Evolutionary conservation across 1,284 basidiomycete genomes (phyloP).

Genomic region (Mycosarcoma mackinlayi): DNA sequence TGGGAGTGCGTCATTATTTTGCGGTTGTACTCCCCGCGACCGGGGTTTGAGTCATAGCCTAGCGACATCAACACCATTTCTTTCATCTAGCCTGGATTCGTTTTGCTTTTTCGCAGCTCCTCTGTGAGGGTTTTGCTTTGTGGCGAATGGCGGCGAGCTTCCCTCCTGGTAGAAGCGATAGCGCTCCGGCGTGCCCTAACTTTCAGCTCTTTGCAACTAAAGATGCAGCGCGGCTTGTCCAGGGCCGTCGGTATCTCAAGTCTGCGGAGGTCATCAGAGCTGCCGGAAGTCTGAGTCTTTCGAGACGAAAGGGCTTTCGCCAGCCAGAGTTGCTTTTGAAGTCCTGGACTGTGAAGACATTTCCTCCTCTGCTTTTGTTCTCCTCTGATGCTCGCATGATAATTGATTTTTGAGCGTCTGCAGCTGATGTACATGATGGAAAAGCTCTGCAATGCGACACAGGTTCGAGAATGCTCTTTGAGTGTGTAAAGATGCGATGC

Average conservation of each 20-base stretch:
- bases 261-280: slow-evolving; percentile 40
- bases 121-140: slow-evolving; percentile 10
- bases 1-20: slow-evolving; percentile 17
- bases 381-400: too few species aligned
- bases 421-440: too few species aligned
- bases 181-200: slow-evolving; percentile 21
- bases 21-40: slow-evolving; percentile 37
- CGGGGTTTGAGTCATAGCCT: slow-evolving; percentile 60
- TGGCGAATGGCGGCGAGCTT: slow-evolving; percentile 22
- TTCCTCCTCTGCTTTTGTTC: background rate
- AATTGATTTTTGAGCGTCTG: too few species aligned
- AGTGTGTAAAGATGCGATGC: too few species aligned
- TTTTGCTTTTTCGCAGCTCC: slow-evolving; percentile 7
- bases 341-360: slow-evolving; percentile 48
- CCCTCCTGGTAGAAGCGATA: slow-evolving; percentile 20
- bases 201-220: slow-evolving; percentile 25
- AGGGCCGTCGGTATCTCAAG: slow-evolving; percentile 12
- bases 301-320: slow-evolving; percentile 1
- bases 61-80: slow-evolving; percentile 49
- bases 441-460: too few species aligned
- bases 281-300: slow-evolving; percentile 5
- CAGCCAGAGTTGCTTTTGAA: slow-evolving; percentile 26
- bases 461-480: too few species aligned
- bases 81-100: slow-evolving; percentile 43
- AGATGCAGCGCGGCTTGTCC: slow-evolving; percentile 37